Conservation (phyloP, 768 basidiomycete genomes). For the Boletales sp. region DNA sequence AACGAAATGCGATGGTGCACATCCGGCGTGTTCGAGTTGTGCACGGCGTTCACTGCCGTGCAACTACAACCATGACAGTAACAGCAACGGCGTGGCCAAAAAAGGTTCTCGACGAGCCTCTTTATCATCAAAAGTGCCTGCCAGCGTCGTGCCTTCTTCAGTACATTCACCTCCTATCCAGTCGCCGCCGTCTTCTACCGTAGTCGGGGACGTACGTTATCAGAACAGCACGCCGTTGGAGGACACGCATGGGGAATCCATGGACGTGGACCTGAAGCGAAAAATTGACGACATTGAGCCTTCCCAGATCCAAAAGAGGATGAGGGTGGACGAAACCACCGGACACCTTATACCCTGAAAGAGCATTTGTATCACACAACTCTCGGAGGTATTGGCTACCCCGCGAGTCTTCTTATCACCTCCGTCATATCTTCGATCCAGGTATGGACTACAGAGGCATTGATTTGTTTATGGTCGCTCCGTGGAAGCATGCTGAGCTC, state of each 20-base stretch:
- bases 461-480: constrained; percentile 23
- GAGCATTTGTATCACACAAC: constrained; percentile 21
- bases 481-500: constrained; percentile 26
- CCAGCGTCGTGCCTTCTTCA: constrained; percentile 28
- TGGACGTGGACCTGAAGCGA: constrained; percentile 59
- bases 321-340: constrained; percentile 58
- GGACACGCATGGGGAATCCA: constrained; percentile 39
- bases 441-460: constrained; percentile 28
- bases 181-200: constrained; percentile 44
- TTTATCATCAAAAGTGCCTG: constrained; percentile 41
- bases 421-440: constrained; percentile 21
- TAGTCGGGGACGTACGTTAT: constrained; percentile 33
- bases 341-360: constrained; percentile 54
- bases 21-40: constrained; percentile 81
- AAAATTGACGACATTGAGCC: constrained; percentile 51
- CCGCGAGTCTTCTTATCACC: constrained; percentile 19
- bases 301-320: constrained; percentile 61
- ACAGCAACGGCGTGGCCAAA: constrained; percentile 25
- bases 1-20: constrained; percentile 86
- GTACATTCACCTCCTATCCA: constrained; percentile 51
- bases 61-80: constrained; percentile 73
- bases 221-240: constrained; percentile 36
- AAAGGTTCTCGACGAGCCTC: constrained; percentile 51
- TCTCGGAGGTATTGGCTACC: constrained; percentile 21
- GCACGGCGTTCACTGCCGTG: constrained; percentile 71